Conservation (phyloP, 768 basidiomycete genomes). For the Calvatia gigantea region DNA sequence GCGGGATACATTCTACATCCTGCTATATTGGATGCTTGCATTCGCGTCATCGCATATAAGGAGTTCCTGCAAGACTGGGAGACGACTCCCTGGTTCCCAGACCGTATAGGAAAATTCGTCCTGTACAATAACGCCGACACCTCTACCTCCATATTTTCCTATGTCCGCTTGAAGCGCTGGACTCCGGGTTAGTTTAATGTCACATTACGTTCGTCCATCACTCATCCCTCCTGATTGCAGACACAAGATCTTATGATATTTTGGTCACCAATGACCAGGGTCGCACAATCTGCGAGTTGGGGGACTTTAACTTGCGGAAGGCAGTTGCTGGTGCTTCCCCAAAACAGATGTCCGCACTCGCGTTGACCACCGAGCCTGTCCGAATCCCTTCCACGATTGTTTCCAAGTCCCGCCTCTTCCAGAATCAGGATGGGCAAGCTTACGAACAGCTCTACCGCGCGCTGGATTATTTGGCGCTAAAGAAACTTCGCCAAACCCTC, state of each 20-base stretch:
- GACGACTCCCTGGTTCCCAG: conserved; percentile 23
- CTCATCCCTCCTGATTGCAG: neutral
- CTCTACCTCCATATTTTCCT: neutral
- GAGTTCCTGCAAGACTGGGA: conserved; percentile 26
- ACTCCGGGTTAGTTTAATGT: neutral
- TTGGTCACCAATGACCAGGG: neutral
- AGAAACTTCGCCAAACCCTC: neutral
- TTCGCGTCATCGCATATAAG: conserved; percentile 29
- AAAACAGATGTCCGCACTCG: neutral
- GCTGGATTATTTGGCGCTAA: neutral
- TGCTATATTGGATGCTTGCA: conserved; percentile 32
- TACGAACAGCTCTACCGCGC: neutral
- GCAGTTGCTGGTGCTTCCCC: neutral
- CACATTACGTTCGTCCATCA: neutral
- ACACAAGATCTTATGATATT: neutral
- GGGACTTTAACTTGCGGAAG: neutral
- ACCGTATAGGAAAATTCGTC: neutral
- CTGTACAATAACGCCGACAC: neutral
- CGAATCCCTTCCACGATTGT: neutral
- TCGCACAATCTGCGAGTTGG: neutral
- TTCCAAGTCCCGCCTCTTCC: neutral
- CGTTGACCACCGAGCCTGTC: neutral
- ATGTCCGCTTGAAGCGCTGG: neutral
- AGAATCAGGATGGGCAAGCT: neutral
- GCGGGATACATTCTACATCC: conserved; percentile 30